Evolutionary conservation across 257 asterid species (phyloP), one percentile per base, ranked within the genome.

Genomic region (Solanum virginianum): DNA sequence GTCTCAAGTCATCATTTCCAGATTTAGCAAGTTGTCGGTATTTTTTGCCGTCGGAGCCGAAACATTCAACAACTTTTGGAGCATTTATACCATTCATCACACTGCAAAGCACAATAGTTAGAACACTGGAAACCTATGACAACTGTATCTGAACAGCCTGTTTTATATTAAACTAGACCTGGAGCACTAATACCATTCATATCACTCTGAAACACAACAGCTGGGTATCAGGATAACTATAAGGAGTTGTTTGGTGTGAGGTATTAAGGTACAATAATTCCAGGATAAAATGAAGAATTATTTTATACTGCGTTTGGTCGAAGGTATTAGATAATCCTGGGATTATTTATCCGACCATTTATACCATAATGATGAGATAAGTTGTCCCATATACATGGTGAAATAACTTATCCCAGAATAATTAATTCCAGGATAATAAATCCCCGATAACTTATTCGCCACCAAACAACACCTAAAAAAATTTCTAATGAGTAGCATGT

Each of bases 1-100:
- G 99, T 90, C 99, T 91, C 87, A 96, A 92, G 90, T 96, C 99
- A 91, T 96, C 99, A 88, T 96, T 96, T 87, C 98, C 99, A 85
- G 98, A 96, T 94, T 96, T 96, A 49, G 99, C 99, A 75, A 96
- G 98, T 90, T 96, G 99, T 32, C 99, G 91, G 89, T 96, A 96
- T 84, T 83, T 91, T 83, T 88, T 90, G 80, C 99, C 99, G 84
- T 96, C 98, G 72, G 99, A 96, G 80, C 98, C 98, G 36, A 95
- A 84, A 93, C 98, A 96, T 90, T 95, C 98, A 87, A 96, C 98
- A 91, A 94, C 98, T 90, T 96, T 96, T 51, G 99, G 99, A 45
- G 98, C 98, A 93, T 96, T 96, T 88, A 96, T 92, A 80, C 99
- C 99, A 87, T 95, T 95, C 99, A 96, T 96, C 86, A 96, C 88